These are phyloP conservation scores for Elasticomyces elasticus DNA, from an alignment of 495 filamentous ascomycete species.

Conservation along the genomic window DNA sequence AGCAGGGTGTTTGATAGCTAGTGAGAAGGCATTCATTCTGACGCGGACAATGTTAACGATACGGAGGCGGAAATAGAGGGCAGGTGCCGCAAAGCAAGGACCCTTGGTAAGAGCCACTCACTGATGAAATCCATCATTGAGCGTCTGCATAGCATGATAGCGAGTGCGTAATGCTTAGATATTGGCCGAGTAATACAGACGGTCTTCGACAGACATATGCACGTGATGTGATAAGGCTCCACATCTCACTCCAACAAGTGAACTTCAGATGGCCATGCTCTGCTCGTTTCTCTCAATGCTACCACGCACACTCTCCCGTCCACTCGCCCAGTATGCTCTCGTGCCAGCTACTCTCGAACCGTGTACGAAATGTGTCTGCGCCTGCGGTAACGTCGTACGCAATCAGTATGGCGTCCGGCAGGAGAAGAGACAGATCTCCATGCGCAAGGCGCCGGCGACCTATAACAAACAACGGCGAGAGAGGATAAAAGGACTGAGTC, in stretches of 20 bases:
- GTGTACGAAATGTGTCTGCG: slow-evolving; percentile 4
- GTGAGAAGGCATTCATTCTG: too few species aligned
- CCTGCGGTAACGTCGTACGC: slow-evolving; percentile 2
- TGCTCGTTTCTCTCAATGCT: not conserved
- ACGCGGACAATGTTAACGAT: not conserved
- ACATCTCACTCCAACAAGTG: not conserved
- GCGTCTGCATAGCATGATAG: not conserved
- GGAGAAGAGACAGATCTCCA: not conserved
- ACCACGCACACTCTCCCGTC: slow-evolving; percentile 1
- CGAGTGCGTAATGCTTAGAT: not conserved
- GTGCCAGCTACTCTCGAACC: not conserved
- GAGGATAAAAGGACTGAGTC: not conserved
- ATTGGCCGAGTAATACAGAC: too few species aligned
- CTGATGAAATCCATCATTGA: not conserved
- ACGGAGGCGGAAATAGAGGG: not conserved
- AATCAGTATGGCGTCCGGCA: not conserved
- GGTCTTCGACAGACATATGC: too few species aligned
- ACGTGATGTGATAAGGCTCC: not conserved
- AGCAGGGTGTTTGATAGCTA: too few species aligned
- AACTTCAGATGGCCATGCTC: not conserved
- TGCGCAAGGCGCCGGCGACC: not conserved
- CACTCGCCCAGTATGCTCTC: not conserved
- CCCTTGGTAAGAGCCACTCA: not conserved
- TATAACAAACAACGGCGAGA: not conserved
- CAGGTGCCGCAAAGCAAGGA: too few species aligned